Evolutionary conservation across 768 basidiomycete genomes (phyloP), one percentile per base, ranked within the genome.

Genomic region (Phaeotremella skinneri): DNA sequence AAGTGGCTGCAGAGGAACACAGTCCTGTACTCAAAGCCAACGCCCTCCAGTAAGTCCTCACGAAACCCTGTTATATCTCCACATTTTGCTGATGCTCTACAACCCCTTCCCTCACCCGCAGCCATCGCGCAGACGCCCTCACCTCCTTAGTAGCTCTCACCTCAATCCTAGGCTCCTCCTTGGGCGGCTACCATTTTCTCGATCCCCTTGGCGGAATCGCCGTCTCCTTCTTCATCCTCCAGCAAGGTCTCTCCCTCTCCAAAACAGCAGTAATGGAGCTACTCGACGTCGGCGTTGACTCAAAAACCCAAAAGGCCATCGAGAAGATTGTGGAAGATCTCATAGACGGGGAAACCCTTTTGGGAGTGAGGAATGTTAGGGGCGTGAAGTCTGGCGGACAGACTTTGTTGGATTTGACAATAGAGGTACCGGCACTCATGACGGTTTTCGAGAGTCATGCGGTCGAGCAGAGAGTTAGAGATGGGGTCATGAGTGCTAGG

Each of bases 21-120:
- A 90, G 88, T 69, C 89, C 90, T 3, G 96, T 99, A 0, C 79
- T 99, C 52, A 80, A 87, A 20, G 96, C 96, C n/a, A 99, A 98
- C 75, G 96, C 94, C 4, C 83, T 92, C 56, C 94, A 98, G 72
- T 76, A 52, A 68, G 74, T 72, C 11, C 17, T 43, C 4, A n/a
- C 3, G 13, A 20, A 21, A 31, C 52, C 6, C 2, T 5, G 9
- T 26, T 25, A 11, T 31, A 7, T 45, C 4, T 27, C 23, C 30
- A 7, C 14, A n/a, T 6, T 6, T 5, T 37, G 21, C 20, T 11
- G 45, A 48, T 50, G n/a, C 27, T 50, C 49, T 25, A 52, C 27
- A 6, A 52, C 13, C 51, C 4, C 43, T 5, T 25, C n/a, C 37
- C 30, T 29, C 13, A 26, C 25, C 11, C 9, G 14, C 31, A 76